Evolutionary conservation across 108 stramenopile genomes (phyloP), one percentile per base, ranked within the genome.

Genomic region (Poteriospumella lacustris): DNA sequence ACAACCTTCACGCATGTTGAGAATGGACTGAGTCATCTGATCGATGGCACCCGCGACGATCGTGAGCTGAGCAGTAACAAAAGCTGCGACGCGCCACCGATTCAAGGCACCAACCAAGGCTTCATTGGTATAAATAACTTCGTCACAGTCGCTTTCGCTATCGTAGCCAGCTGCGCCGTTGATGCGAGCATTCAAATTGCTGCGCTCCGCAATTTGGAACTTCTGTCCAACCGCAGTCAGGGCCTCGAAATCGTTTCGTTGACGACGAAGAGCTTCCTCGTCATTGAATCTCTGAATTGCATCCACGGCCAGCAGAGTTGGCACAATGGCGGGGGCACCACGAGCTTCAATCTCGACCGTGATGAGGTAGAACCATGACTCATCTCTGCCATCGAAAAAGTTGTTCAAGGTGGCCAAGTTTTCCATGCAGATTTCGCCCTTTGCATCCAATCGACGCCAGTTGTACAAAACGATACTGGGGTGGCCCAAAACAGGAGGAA

Each of bases 331-430:
- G n/a, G 73, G 76, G 36, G 81, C 83, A 3, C 83, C 83, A 34
- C 75, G 76, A 3, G 83, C 83, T 73, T 84, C 83, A 28, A 84
- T 80, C 76, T 84, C 83, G 0, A 83, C 83, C 12, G 83, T 84
- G 15, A 77, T 75, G 39, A 75, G 79, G 44, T 84, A 84, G 58
- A 84, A 84, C 83, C 83, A 84, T 15, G 75, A 72, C 78, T 84
- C 83, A 40, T 84, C 83, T 1, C 79, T 77, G 31, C 83, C 83
- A 5, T 81, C 82, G 33, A 84, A 69, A 67, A 84, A 84, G 39
- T 33, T 78, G 76, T 79, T 82, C 34, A 80, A 77, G 28, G 78
- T 68, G 26, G 82, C 75, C 0, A 84, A 81, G 80, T 84, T 84
- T 33, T 80, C 80, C 24, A 76, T 43, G 12, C 68, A 56, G 24